phyloP scores from a whole-genome alignment of 257 asterid species.

The Solanum virginianum region DNA sequence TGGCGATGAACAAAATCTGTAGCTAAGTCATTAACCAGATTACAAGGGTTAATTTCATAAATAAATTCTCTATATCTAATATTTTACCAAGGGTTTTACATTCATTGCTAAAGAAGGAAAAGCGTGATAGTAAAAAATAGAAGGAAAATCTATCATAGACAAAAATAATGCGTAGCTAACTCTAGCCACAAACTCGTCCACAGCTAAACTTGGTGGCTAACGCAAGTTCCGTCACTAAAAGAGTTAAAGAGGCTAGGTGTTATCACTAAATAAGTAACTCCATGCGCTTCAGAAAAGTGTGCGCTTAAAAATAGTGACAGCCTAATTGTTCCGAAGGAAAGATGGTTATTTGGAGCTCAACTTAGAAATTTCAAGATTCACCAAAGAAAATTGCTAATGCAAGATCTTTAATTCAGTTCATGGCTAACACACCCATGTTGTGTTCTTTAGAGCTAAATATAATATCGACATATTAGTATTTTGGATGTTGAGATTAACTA shows the following conservation, averaged over 20 bases:
- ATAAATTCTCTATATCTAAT: not conserved
- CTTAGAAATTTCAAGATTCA: not conserved
- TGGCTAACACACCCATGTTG: not conserved
- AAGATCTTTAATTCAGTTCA: not conserved
- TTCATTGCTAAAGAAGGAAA: not conserved
- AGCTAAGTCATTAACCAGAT: not conserved
- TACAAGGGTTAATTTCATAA: not conserved
- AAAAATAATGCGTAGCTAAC: not conserved
- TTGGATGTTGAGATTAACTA: not conserved
- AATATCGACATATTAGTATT: not conserved
- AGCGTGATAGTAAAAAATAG: not conserved
- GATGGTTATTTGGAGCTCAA: not conserved
- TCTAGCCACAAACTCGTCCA: not conserved
- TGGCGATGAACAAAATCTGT: not conserved
- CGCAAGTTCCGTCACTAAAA: not conserved
- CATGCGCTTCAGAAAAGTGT: not conserved
- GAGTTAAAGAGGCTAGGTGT: not conserved
- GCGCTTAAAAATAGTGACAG: not conserved
- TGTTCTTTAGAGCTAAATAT: not conserved
- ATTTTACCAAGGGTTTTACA: not conserved
- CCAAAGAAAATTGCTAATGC: not conserved
- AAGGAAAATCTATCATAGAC: not conserved
- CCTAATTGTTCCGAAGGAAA: not conserved
- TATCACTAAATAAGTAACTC: not conserved
- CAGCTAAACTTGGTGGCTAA: not conserved